A percentile compares a stretch with the other conserved stretches of the same genome.
These are phyloP conservation scores for Leccinellum rugosiceps DNA, from an alignment of 768 basidiomycete species.

Conservation along the genomic window DNA sequence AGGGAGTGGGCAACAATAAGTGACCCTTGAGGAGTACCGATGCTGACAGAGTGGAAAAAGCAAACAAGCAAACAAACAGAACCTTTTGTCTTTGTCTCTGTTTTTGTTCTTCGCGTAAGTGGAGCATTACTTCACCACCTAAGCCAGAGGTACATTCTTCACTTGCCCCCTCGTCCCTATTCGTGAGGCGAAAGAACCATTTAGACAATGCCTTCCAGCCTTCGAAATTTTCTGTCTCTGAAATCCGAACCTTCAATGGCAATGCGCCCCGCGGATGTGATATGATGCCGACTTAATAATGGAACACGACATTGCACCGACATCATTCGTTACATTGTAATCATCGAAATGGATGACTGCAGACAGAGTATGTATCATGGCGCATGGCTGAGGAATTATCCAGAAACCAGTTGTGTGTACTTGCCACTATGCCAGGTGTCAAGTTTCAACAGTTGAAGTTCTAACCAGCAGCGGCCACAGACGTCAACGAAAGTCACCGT, in stretches of 20 bases:
- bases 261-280: background rate
- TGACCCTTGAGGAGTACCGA: no score
- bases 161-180: slow-evolving; percentile 6
- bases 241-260: background rate
- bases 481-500: slow-evolving; percentile 82
- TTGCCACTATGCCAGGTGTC: background rate
- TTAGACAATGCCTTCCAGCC: background rate
- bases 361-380: background rate
- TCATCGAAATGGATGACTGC: background rate
- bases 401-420: background rate
- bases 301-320: background rate
- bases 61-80: background rate
- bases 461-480: background rate
- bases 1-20: no score
- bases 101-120: slow-evolving; percentile 3
- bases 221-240: background rate
- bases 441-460: background rate
- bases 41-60: no score
- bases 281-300: background rate
- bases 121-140: slow-evolving; percentile 9
- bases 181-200: background rate
- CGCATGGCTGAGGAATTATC: background rate
- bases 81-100: background rate
- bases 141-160: background rate
- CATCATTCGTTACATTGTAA: background rate